These are phyloP conservation scores for Lachnum nothofagi DNA, from an alignment of 2,329 filamentous ascomycete species.

Conservation along the genomic window DNA sequence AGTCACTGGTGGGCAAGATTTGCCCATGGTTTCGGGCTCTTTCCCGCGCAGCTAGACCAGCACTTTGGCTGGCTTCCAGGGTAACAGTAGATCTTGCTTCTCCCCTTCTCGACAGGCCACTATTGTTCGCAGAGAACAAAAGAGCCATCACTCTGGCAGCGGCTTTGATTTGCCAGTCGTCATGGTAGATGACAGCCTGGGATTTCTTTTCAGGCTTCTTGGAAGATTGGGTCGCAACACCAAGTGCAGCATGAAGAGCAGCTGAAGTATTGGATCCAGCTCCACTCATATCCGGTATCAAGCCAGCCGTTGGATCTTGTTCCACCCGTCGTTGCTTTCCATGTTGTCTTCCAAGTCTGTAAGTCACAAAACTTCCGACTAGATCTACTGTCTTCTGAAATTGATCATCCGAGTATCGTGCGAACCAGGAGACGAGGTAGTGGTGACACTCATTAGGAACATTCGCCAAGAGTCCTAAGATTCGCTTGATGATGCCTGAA, in stretches of 20 bases:
- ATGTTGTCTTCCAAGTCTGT: conserved; percentile 67
- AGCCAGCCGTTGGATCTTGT: conserved; percentile 57
- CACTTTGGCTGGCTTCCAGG: conserved; percentile 35
- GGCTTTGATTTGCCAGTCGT: conserved; percentile 86
- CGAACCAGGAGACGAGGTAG: conserved; percentile 73
- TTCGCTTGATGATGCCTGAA: conserved; percentile 78
- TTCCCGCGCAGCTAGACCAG: conserved; percentile 36
- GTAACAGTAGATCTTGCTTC: conserved; percentile 34
- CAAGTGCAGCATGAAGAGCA: conserved; percentile 73
- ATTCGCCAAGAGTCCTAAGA: conserved; percentile 75
- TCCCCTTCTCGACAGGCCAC: conserved; percentile 36
- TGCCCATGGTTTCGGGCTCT: conserved; percentile 52
- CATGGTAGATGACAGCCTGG: conserved; percentile 60
- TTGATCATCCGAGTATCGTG: conserved; percentile 59
- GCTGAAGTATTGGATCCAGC: conserved; percentile 55
- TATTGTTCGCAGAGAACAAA: conserved; percentile 76
- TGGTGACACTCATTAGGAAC: conserved; percentile 70
- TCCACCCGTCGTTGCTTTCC: conserved; percentile 58
- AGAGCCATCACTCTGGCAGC: conserved; percentile 75
- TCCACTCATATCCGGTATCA: conserved; percentile 69
- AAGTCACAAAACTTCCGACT: conserved; percentile 72
- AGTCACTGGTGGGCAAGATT: conserved; percentile 73
- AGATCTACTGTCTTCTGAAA: conserved; percentile 74
- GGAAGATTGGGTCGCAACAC: conserved; percentile 42
- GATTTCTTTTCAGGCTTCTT: conserved; percentile 52